phyloP scores from a whole-genome alignment of 257 asterid species.

The Euphrasia confusa region DNA sequence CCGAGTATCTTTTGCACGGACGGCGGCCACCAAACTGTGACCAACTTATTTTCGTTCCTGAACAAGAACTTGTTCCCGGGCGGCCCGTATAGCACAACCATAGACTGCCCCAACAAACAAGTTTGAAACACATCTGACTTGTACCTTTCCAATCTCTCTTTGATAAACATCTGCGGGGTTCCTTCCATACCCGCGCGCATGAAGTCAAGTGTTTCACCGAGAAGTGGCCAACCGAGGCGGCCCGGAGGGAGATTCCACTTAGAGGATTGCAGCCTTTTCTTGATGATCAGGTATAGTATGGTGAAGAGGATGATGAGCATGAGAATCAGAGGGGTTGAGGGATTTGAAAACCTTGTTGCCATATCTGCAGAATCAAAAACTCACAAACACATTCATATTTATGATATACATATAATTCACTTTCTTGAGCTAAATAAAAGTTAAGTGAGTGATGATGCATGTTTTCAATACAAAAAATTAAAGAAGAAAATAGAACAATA shows the following conservation, averaged over 20 bases:
- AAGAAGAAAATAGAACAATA: too few relatives aligned
- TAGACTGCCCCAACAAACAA: conserved; percentile 29
- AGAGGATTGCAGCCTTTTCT: not conserved
- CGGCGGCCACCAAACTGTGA: conserved; percentile 45
- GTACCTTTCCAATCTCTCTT: conserved; percentile 30
- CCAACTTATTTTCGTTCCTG: conserved; percentile 45
- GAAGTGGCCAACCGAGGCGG: conserved; percentile 39
- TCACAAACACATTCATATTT: too few relatives aligned
- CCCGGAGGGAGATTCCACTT: conserved; percentile 40
- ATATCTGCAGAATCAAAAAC: too few relatives aligned
- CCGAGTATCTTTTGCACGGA: conserved; percentile 35
- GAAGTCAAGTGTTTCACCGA: conserved; percentile 35
- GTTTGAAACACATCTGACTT: conserved; percentile 39
- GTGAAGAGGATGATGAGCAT: too few relatives aligned
- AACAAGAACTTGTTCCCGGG: conserved; percentile 47
- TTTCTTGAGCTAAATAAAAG: too few relatives aligned
- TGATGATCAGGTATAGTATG: too few relatives aligned
- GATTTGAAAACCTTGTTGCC: too few relatives aligned
- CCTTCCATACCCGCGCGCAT: conserved; percentile 22
- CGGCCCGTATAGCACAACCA: conserved; percentile 43
- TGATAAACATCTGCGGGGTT: conserved; percentile 30
- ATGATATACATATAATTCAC: too few relatives aligned
- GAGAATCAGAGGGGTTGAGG: too few relatives aligned
- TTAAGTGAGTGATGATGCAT: too few relatives aligned
- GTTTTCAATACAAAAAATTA: too few relatives aligned